phyloP scores from a whole-genome alignment of 371 early-diverging fungal genomes.

The Choanephora cucurbitarum region DNA sequence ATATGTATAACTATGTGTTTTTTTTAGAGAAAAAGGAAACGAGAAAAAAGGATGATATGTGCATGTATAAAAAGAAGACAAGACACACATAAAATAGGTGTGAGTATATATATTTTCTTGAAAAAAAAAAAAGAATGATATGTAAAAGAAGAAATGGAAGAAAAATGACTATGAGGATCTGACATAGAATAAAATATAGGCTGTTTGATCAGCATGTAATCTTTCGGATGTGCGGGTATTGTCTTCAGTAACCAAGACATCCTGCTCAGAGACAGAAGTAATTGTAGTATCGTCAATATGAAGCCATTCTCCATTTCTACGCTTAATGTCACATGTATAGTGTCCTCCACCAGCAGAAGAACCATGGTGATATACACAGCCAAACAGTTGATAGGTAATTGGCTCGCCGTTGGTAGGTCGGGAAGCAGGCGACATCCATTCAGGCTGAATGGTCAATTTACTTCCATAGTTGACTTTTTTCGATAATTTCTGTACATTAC shows the following conservation, averaged over 20 bases:
- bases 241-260: slow-evolving; percentile 62
- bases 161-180: slow-evolving; percentile 22
- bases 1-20: slow-evolving; percentile 11
- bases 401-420: slow-evolving; percentile 41
- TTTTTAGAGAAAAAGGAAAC: no score
- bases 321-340: slow-evolving; percentile 92
- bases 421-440: slow-evolving; percentile 60
- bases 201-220: slow-evolving; percentile 45
- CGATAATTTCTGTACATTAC: slow-evolving; percentile 83
- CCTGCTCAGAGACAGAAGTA: slow-evolving; percentile 59
- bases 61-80: background rate
- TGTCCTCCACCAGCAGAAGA: slow-evolving; percentile 90
- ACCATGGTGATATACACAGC: slow-evolving; percentile 94
- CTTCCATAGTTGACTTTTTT: slow-evolving; percentile 81
- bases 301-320: slow-evolving; percentile 82
- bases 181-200: slow-evolving; percentile 54
- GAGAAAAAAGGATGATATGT: background rate
- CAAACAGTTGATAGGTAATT: slow-evolving; percentile 60
- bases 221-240: slow-evolving; percentile 47
- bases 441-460: slow-evolving; percentile 67
- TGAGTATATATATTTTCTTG: background rate
- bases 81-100: no score
- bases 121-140: background rate
- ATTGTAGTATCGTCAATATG: slow-evolving; percentile 90
- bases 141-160: background rate